Evolutionary conservation across 148 eudicot genomes (phyloP).

Genomic region (Hydrangea macrophylla): DNA sequence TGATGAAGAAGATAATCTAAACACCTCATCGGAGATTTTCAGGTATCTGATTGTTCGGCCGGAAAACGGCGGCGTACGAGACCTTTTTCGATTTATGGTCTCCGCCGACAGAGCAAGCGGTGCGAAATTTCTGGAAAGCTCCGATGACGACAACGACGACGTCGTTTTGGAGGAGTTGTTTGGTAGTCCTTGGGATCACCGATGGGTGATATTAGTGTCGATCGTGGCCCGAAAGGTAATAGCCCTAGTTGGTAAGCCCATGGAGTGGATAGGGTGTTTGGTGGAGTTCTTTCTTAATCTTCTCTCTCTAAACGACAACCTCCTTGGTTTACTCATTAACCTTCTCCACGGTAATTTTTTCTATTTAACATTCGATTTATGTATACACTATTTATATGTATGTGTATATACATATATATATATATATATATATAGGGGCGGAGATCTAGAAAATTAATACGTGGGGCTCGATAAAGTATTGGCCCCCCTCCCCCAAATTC

Average conservation of each 20-base stretch:
- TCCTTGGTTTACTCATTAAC: constrained; percentile 40
- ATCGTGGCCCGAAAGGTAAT: constrained; percentile 56
- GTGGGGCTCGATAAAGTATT: no score
- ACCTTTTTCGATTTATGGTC: constrained; percentile 43
- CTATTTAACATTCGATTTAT: background rate
- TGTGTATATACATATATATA: background rate
- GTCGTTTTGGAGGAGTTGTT: constrained; percentile 14
- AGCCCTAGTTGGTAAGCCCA: constrained; percentile 45
- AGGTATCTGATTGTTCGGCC: constrained; percentile 55
- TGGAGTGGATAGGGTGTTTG: constrained; percentile 53
- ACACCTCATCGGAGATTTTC: background rate
- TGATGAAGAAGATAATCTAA: no score
- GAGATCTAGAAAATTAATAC: no score
- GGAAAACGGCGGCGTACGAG: constrained; percentile 44
- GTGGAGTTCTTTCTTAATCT: constrained; percentile 72
- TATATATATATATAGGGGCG: background rate
- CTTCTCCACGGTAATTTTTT: constrained; percentile 42
- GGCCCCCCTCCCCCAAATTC: no score
- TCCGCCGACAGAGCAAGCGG: constrained; percentile 23
- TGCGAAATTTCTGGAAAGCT: constrained; percentile 41
- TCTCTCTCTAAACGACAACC: constrained; percentile 43
- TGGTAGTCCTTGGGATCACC: constrained; percentile 31
- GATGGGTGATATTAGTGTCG: constrained; percentile 78
- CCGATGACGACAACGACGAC: constrained; percentile 6
- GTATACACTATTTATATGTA: background rate